phyloP scores from a whole-genome alignment of 805 yeast genomes.

The Candida methanosorbosa region DNA sequence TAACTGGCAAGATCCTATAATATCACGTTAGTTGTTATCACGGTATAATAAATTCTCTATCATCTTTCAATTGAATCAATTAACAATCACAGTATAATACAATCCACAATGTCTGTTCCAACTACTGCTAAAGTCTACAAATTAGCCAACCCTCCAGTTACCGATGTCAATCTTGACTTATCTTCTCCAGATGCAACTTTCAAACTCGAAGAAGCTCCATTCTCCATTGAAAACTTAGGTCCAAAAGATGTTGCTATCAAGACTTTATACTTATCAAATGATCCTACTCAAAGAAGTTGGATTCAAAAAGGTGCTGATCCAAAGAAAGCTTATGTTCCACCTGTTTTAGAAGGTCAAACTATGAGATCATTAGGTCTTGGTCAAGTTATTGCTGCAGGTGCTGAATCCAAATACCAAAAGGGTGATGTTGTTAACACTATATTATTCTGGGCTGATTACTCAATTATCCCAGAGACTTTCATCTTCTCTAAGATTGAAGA shows the following conservation, averaged over 20 bases:
- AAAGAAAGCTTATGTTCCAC: constrained; percentile 25
- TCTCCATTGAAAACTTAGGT: constrained; percentile 2
- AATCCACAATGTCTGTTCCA: constrained; percentile 1
- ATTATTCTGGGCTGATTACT: constrained; percentile 41
- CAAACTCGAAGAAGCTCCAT: constrained; percentile 2
- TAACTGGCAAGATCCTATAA: no score
- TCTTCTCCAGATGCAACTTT: constrained; percentile 10
- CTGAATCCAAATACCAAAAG: constrained; percentile 20
- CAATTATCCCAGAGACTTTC: constrained; percentile 21
- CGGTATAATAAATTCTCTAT: no score
- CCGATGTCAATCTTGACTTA: constrained; percentile 2
- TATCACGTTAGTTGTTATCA: no score
- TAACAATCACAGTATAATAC: no score
- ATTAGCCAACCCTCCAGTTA: constrained; percentile 3
- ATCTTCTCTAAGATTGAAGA: constrained; percentile 24
- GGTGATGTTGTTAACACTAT: constrained; percentile 36
- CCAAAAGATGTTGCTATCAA: constrained; percentile 32
- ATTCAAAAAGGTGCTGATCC: constrained; percentile 29
- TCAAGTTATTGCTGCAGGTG: constrained; percentile 26
- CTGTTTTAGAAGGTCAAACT: constrained; percentile 34
- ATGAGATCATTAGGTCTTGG: constrained; percentile 40
- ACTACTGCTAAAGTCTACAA: constrained; percentile 1
- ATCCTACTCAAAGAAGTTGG: constrained; percentile 58
- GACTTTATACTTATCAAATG: constrained; percentile 41
- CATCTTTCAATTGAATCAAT: not conserved